Evolutionary conservation across 2,329 filamentous ascomycete genomes (phyloP), one percentile per base, ranked within the genome.

Genomic region (Canariomyces notabilis): DNA sequence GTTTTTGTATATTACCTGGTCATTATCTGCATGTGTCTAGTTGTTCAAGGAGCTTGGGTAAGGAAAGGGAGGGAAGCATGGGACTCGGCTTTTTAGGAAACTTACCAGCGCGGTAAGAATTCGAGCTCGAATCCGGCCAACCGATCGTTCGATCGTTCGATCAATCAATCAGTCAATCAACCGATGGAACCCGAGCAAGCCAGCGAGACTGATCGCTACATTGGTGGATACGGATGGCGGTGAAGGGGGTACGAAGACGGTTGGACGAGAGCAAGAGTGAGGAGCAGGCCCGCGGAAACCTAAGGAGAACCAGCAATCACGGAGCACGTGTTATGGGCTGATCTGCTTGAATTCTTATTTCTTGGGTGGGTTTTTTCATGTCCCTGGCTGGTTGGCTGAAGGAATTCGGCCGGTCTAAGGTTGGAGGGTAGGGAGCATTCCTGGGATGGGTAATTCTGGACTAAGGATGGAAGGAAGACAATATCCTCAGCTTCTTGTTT

Each of bases 231-330:
- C 6, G 21, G 37, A n/a, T n/a, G n/a, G 22, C 9, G 18, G 37
- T 7, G n/a, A 2, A 16, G 15, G 36, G 35, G 3, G 19, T 2
- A 6, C 7, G 16, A 22, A 22, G 37, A 8, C 15, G 8, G 18
- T 40, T n/a, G 26, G 11, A 15, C 6, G 20, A 14, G 20, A 22
- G 41, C 19, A 8, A 47, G 44, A 36, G 43, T 20, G 19, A 31
- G 46, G 29, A 44, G 6, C 20, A 23, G 36, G 32, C 39, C 37
- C 42, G 49, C 42, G 31, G 46, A 39, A 43, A 46, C 41, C 43
- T 38, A 36, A n/a, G 11, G 23, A 22, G 35, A 32, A 21, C 22
- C 22, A 34, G 29, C n/a, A 32, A 9, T 19, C 11, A 18, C 31
- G 16, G 37, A 32, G 22, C 33, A 37, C 22, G 9, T n/a, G 26